phyloP scores from a whole-genome alignment of 495 filamentous ascomycete genomes.

The Durotheca rogersii region DNA sequence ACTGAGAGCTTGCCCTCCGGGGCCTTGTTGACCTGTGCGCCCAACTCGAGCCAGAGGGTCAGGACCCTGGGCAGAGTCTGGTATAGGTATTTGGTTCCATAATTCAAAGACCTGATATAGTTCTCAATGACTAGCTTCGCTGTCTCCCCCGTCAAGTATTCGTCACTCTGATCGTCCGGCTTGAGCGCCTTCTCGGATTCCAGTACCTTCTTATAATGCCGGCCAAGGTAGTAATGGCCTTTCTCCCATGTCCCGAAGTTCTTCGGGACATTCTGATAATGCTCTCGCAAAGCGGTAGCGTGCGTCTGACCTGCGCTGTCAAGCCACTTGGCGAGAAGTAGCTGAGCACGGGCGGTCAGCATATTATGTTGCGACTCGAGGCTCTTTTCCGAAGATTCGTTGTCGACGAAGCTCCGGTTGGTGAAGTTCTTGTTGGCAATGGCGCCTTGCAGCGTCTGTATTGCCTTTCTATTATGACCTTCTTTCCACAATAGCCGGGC shows the following conservation, averaged over 20 bases:
- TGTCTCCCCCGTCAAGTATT: constrained; percentile 70
- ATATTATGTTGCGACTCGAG: constrained; percentile 54
- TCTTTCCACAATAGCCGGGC: constrained; percentile 92
- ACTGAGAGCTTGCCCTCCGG: constrained; percentile 65
- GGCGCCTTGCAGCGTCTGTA: constrained; percentile 81
- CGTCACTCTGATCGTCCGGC: constrained; percentile 58
- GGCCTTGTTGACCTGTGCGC: constrained; percentile 66
- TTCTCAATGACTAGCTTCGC: constrained; percentile 91
- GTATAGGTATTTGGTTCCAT: constrained; percentile 91
- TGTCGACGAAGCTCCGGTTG: constrained; percentile 39
- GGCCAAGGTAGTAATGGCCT: constrained; percentile 93
- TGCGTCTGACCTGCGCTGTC: constrained; percentile 89
- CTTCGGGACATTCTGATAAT: constrained; percentile 73
- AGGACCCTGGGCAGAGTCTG: constrained; percentile 87
- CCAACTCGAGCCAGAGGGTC: constrained; percentile 92
- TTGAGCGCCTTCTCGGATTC: constrained; percentile 82
- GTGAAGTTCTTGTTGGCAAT: constrained; percentile 72
- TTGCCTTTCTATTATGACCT: constrained; percentile 91
- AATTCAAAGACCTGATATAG: constrained; percentile 80
- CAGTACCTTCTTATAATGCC: constrained; percentile 94
- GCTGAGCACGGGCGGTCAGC: constrained; percentile 65
- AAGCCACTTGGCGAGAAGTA: constrained; percentile 94
- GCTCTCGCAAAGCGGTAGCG: constrained; percentile 68
- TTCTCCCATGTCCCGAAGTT: constrained; percentile 80
- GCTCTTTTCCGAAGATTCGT: constrained; percentile 47